Percentiles rank a stretch among this genome's conserved stretches.
These are phyloP conservation scores for Setomelanomma holmii DNA, from an alignment of 2,329 filamentous ascomycete genomes.

Conservation along the genomic window DNA sequence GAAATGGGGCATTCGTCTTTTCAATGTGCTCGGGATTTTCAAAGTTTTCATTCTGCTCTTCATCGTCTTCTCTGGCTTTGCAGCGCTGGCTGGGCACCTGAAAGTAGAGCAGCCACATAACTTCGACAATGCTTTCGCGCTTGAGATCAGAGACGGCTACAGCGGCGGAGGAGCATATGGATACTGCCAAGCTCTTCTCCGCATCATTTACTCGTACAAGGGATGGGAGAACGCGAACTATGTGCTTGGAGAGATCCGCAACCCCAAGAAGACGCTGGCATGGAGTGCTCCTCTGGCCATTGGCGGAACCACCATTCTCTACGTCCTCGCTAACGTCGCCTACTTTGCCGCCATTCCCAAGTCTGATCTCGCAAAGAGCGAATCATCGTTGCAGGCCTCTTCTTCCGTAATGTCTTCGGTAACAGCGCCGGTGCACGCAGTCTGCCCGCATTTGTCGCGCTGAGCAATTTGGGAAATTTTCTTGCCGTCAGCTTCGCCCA, in stretches of 20 bases:
- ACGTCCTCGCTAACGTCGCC: slow-evolving; percentile 69
- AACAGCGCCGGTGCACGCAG: slow-evolving; percentile 56
- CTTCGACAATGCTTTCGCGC: slow-evolving; percentile 65
- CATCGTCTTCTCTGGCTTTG: slow-evolving; percentile 12
- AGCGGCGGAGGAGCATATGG: slow-evolving; percentile 44
- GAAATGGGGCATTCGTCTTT: slow-evolving; percentile 65
- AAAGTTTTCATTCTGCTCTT: background rate
- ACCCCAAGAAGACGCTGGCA: slow-evolving; percentile 61
- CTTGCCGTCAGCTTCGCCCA: slow-evolving; percentile 67
- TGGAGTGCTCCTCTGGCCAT: slow-evolving; percentile 66
- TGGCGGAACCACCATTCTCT: slow-evolving; percentile 65
- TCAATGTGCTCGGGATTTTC: slow-evolving; percentile 50
- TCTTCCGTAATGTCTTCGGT: slow-evolving; percentile 69
- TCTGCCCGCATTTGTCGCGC: slow-evolving; percentile 61
- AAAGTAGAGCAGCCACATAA: slow-evolving; percentile 59
- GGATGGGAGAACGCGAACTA: slow-evolving; percentile 69
- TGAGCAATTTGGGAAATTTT: slow-evolving; percentile 69
- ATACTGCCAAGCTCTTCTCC: slow-evolving; percentile 65
- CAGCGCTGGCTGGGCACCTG: slow-evolving; percentile 42
- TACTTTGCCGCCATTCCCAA: slow-evolving; percentile 71
- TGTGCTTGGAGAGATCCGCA: slow-evolving; percentile 64
- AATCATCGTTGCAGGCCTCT: slow-evolving; percentile 67
- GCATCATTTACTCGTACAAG: slow-evolving; percentile 67
- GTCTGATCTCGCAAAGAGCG: slow-evolving; percentile 62
- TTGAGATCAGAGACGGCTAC: slow-evolving; percentile 43